Conservation (phyloP, 2,329 filamentous ascomycete species). For the Pseudogymnoascus pannorum region DNA sequence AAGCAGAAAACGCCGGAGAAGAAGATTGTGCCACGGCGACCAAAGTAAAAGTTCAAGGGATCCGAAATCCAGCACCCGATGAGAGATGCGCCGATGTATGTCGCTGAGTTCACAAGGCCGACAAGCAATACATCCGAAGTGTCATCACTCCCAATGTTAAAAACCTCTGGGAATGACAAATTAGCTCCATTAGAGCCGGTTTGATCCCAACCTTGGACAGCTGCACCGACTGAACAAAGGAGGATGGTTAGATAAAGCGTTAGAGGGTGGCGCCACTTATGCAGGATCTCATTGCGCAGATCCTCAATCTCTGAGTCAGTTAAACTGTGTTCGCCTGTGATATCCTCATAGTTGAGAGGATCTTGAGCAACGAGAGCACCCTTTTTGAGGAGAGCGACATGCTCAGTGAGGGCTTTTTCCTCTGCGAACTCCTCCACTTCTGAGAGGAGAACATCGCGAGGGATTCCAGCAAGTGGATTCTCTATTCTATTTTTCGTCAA, state of each 20-base stretch:
- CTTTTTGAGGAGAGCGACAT: conserved; percentile 52
- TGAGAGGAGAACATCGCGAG: conserved; percentile 41
- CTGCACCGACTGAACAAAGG: conserved; percentile 61
- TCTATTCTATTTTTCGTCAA: conserved; percentile 35
- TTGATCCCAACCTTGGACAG: conserved; percentile 48
- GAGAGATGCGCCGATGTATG: conserved; percentile 41
- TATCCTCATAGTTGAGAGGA: conserved; percentile 53
- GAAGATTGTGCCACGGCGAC: conserved; percentile 59
- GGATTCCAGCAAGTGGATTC: conserved; percentile 50
- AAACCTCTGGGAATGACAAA: conserved; percentile 37
- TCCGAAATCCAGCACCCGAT: conserved; percentile 55
- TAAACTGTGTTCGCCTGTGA: conserved; percentile 50
- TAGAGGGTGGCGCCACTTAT: conserved; percentile 60
- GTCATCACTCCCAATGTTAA: conserved; percentile 36
- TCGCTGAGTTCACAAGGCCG: conserved; percentile 47
- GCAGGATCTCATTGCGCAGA: conserved; percentile 54
- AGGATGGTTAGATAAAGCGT: conserved; percentile 60
- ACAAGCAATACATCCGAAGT: conserved; percentile 47
- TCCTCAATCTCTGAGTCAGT: conserved; percentile 50
- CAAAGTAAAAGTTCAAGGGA: conserved; percentile 50
- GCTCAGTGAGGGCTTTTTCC: conserved; percentile 50
- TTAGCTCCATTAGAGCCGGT: conserved; percentile 43
- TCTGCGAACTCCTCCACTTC: conserved; percentile 56
- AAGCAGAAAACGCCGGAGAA: conserved; percentile 55
- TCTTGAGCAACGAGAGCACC: conserved; percentile 70